phyloP scores from a whole-genome alignment of 495 filamentous ascomycete genomes.

The Trichoderma gamsii region DNA sequence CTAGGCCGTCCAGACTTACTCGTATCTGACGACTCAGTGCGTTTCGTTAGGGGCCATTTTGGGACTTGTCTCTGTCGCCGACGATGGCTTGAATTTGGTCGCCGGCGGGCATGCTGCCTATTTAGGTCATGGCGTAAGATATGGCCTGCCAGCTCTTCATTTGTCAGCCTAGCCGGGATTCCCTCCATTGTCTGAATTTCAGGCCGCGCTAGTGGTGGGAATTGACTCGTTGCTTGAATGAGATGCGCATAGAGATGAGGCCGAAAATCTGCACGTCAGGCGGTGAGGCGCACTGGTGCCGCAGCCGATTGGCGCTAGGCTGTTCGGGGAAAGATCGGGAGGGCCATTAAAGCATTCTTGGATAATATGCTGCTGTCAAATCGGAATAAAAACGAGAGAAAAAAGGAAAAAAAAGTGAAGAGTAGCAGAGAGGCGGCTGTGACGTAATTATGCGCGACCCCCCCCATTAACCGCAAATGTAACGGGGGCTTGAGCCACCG shows the following conservation, averaged over 20 bases:
- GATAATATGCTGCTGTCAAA: not conserved
- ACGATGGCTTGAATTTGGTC: not conserved
- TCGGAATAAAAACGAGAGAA: too few relatives aligned
- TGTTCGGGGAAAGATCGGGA: not conserved
- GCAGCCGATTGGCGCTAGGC: not conserved
- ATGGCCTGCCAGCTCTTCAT: not conserved
- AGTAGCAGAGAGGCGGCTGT: not conserved
- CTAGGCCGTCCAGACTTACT: constrained; percentile 1
- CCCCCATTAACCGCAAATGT: not conserved
- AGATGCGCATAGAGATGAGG: not conserved
- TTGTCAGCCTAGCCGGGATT: constrained; percentile 9
- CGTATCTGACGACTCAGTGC: constrained; percentile 10
- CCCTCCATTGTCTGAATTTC: not conserved
- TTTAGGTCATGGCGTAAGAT: not conserved
- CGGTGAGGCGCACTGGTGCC: constrained; percentile 9
- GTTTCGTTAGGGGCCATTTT: not conserved
- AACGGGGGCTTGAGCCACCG: not conserved
- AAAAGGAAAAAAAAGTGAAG: too few relatives aligned
- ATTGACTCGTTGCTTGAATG: constrained; percentile 10
- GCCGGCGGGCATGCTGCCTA: constrained; percentile 3
- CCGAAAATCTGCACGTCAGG: constrained; percentile 13
- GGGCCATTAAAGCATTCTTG: not conserved
- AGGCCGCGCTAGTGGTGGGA: constrained; percentile 1
- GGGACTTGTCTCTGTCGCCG: not conserved
- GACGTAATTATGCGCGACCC: not conserved